Percentiles rank a stretch among this genome's conserved stretches.
Conservation (phyloP, 192 early-diverging fungal genomes). For the Umbelopsis sp. region DNA sequence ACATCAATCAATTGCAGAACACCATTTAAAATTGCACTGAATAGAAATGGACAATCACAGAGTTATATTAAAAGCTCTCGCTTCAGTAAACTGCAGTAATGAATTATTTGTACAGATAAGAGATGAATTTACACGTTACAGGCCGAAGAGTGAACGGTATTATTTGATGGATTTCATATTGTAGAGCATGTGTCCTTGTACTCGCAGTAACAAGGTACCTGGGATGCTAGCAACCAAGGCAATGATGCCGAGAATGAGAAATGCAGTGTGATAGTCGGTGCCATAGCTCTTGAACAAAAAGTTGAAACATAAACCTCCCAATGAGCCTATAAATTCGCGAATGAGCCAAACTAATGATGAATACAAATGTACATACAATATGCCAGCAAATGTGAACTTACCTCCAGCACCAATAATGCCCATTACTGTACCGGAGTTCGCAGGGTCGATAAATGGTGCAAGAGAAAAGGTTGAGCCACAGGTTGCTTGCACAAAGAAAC, state of each 20-base stretch:
- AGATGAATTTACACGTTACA: background rate
- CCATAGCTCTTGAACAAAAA: slow-evolving; percentile 49
- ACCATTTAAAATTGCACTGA: too few species aligned
- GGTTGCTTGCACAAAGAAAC: slow-evolving; percentile 51
- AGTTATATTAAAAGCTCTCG: too few species aligned
- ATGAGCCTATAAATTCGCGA: background rate
- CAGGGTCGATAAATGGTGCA: slow-evolving; percentile 58
- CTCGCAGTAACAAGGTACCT: slow-evolving; percentile 1
- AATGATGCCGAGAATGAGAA: slow-evolving; percentile 50
- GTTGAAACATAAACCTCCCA: slow-evolving; percentile 61
- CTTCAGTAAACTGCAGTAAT: background rate
- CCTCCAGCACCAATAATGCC: slow-evolving; percentile 68
- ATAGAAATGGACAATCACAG: too few species aligned
- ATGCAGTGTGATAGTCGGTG: slow-evolving; percentile 28
- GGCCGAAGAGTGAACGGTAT: background rate
- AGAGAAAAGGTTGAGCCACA: slow-evolving; percentile 63
- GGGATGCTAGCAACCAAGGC: slow-evolving; percentile 28
- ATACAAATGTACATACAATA: background rate
- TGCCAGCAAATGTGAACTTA: slow-evolving; percentile 17
- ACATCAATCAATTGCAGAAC: too few species aligned
- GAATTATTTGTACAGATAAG: background rate
- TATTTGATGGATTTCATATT: background rate
- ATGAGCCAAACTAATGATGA: background rate
- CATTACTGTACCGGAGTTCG: slow-evolving; percentile 46
- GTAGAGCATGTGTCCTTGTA: background rate